phyloP scores from a whole-genome alignment of 2,329 filamentous ascomycete species.

The Alternaria brassicae region DNA sequence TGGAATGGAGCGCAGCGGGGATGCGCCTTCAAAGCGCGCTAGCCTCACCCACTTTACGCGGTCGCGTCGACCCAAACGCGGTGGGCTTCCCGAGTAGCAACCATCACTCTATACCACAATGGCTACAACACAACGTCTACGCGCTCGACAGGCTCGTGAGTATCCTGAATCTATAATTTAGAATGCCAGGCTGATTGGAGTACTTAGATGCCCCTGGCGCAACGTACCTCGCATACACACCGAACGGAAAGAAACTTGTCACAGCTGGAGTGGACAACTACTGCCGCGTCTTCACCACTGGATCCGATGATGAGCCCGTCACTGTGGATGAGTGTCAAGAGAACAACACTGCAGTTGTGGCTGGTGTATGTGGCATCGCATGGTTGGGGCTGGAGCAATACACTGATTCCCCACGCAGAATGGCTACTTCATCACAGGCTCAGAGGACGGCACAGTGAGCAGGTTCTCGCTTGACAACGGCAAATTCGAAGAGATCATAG shows the following conservation, averaged over 20 bases:
- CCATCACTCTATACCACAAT: slow-evolving; percentile 13
- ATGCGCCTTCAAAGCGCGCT: slow-evolving; percentile 15
- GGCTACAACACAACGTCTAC: slow-evolving; percentile 28
- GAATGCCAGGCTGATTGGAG: slow-evolving; percentile 12
- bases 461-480: slow-evolving; percentile 82
- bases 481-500: slow-evolving; percentile 79
- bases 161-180: background rate
- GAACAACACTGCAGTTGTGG: slow-evolving; percentile 79
- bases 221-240: slow-evolving; percentile 88
- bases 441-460: slow-evolving; percentile 95
- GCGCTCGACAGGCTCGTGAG: slow-evolving; percentile 46
- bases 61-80: slow-evolving; percentile 14
- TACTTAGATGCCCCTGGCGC: slow-evolving; percentile 77
- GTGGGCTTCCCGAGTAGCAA: slow-evolving; percentile 8
- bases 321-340: slow-evolving; percentile 93
- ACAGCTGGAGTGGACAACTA: slow-evolving; percentile 94
- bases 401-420: slow-evolving; percentile 58
- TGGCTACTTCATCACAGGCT: slow-evolving; percentile 85
- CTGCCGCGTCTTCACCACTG: slow-evolving; percentile 89
- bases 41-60: slow-evolving; percentile 17
- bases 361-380: slow-evolving; percentile 60
- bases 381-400: background rate
- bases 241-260: slow-evolving; percentile 83
- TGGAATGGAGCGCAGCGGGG: slow-evolving; percentile 2
- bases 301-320: slow-evolving; percentile 87